Conservation (phyloP, 768 basidiomycete genomes). For the Lentinula boryana region DNA sequence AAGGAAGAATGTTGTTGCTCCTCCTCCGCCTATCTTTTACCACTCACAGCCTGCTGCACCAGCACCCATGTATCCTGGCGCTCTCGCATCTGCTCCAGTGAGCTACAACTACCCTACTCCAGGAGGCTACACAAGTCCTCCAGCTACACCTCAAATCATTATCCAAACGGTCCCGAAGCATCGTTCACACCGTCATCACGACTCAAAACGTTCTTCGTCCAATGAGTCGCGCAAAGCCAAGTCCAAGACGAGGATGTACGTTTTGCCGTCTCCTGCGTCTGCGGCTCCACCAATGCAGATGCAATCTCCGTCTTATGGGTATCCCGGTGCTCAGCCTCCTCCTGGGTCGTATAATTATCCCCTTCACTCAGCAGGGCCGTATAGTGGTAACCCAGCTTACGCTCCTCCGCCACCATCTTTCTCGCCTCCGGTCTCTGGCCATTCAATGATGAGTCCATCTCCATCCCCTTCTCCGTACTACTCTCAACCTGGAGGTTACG, state of each 20-base stretch:
- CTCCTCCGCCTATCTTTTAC: background rate
- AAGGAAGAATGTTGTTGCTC: background rate
- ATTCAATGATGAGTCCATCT: background rate
- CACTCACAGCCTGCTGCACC: background rate
- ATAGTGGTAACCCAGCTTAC: background rate
- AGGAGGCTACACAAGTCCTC: background rate
- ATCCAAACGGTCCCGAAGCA: slow-evolving; percentile 1
- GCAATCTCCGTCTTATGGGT: background rate
- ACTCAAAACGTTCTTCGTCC: background rate
- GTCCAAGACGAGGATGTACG: background rate
- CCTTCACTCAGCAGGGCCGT: background rate
- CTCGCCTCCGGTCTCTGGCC: background rate
- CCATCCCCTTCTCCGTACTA: background rate
- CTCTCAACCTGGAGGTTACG: background rate
- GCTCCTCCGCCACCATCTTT: background rate
- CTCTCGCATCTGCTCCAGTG: background rate
- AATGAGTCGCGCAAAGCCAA: background rate
- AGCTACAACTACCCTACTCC: background rate
- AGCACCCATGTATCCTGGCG: background rate
- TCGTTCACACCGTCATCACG: slow-evolving; percentile 1
- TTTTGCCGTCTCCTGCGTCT: background rate
- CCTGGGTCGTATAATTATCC: background rate
- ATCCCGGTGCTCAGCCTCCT: background rate
- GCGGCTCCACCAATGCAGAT: background rate
- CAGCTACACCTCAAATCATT: background rate